These are phyloP conservation scores for Gyrodon lividus DNA, from an alignment of 768 basidiomycete genomes.

Conservation along the genomic window DNA sequence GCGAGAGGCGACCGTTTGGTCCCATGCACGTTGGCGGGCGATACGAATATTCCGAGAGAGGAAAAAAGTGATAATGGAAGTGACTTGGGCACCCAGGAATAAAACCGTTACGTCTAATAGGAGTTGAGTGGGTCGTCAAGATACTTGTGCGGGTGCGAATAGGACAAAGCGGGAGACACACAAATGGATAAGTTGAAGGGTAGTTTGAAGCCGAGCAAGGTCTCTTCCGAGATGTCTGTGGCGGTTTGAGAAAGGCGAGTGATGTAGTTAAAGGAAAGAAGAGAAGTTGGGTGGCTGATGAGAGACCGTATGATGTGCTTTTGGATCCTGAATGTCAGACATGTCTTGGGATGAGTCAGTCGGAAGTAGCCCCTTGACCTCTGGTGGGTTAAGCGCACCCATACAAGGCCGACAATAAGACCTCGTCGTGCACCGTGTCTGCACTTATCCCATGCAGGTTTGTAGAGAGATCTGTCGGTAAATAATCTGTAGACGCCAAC, in stretches of 20 bases:
- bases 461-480: conserved; percentile 66
- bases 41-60: conserved; percentile 80
- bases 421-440: conserved; percentile 75
- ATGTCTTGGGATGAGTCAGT: conserved; percentile 41
- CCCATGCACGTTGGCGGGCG: conserved; percentile 75
- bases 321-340: conserved; percentile 72
- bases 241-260: conserved; percentile 29
- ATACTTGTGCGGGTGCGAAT: background rate
- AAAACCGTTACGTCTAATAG: conserved; percentile 68
- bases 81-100: conserved; percentile 72
- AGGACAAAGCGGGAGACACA: conserved; percentile 30
- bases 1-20: conserved; percentile 79
- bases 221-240: conserved; percentile 40
- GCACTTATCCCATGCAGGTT: conserved; percentile 85
- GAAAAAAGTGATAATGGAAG: conserved; percentile 77
- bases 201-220: conserved; percentile 60
- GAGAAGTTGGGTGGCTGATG: conserved; percentile 25
- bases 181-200: conserved; percentile 75
- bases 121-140: background rate
- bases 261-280: conserved; percentile 27
- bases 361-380: background rate
- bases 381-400: conserved; percentile 46
- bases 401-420: conserved; percentile 60
- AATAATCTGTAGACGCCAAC: conserved; percentile 83
- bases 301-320: conserved; percentile 53